Evolutionary conservation across 148 eudicot species (phyloP).

Genomic region (Vaccinium myrtillus): DNA sequence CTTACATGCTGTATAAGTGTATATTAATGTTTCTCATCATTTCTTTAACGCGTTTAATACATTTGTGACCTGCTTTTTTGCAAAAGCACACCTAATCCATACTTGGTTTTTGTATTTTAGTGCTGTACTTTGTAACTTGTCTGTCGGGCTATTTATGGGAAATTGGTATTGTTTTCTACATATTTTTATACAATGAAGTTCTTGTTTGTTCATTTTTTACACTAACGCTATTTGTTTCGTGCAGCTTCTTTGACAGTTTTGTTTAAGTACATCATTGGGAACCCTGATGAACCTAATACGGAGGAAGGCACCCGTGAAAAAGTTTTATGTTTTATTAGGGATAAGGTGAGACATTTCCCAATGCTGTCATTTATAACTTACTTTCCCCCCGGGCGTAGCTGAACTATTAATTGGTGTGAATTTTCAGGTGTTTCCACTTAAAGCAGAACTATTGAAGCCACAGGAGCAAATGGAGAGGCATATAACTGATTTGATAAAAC

Average conservation of each 20-base stretch:
- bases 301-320: constrained; percentile 80
- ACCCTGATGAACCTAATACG: constrained; percentile 54
- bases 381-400: background rate
- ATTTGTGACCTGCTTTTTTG: background rate
- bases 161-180: no score
- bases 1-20: background rate
- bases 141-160: background rate
- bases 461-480: constrained; percentile 98
- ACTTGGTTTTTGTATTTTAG: constrained; percentile 3
- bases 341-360: constrained; percentile 56
- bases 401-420: background rate
- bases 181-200: background rate
- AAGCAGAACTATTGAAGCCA: constrained; percentile 84
- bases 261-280: constrained; percentile 72
- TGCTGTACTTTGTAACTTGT: background rate
- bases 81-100: background rate
- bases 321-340: constrained; percentile 71
- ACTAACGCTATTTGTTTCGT: constrained; percentile 23
- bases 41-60: background rate
- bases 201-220: background rate
- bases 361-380: background rate
- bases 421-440: constrained; percentile 81
- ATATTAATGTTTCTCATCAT: background rate
- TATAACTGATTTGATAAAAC: constrained; percentile 82
- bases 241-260: constrained; percentile 82